Conservation (phyloP, 1,284 basidiomycete genomes). For the Cutaneotrichosporon sp. region DNA sequence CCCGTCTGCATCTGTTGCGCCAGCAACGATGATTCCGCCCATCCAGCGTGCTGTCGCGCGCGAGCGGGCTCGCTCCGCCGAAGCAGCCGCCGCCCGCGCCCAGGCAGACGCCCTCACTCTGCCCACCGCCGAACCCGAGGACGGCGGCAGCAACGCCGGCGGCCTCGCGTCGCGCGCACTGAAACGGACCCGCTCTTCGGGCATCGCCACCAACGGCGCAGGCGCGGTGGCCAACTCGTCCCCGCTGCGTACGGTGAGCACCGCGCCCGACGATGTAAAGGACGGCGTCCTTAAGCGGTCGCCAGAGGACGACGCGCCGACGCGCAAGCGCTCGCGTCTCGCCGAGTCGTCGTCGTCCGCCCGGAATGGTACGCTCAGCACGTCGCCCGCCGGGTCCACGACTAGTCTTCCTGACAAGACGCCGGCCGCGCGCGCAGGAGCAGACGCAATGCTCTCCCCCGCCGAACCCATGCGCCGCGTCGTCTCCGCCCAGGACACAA, state of each 20-base stretch:
- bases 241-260: conserved; percentile 28
- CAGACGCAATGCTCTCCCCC: not conserved
- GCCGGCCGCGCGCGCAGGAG: not conserved
- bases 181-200: conserved; percentile 30
- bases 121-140: conserved; percentile 15
- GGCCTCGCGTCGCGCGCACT: conserved; percentile 14
- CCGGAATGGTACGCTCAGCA: conserved; percentile 2
- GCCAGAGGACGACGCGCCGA: not conserved
- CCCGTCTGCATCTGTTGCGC: conserved; percentile 9
- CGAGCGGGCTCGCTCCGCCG: conserved; percentile 17
- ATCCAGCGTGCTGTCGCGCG: conserved; percentile 18
- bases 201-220: conserved; percentile 13
- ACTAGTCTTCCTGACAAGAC: conserved; percentile 4
- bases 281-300: not conserved
- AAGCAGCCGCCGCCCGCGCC: conserved; percentile 10
- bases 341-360: conserved; percentile 4
- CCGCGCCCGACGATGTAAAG: conserved; percentile 9
- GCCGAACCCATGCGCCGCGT: conserved; percentile 15
- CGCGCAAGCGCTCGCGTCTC: conserved; percentile 14
- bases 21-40: conserved; percentile 17
- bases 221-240: conserved; percentile 17
- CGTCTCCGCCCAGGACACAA: conserved; percentile 12
- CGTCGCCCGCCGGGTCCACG: conserved; percentile 11
- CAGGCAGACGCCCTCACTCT: not conserved
- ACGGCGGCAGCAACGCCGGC: conserved; percentile 4